Evolutionary conservation across 139 green algal genomes (phyloP).

Genomic region (Gonium pectorale): DNA sequence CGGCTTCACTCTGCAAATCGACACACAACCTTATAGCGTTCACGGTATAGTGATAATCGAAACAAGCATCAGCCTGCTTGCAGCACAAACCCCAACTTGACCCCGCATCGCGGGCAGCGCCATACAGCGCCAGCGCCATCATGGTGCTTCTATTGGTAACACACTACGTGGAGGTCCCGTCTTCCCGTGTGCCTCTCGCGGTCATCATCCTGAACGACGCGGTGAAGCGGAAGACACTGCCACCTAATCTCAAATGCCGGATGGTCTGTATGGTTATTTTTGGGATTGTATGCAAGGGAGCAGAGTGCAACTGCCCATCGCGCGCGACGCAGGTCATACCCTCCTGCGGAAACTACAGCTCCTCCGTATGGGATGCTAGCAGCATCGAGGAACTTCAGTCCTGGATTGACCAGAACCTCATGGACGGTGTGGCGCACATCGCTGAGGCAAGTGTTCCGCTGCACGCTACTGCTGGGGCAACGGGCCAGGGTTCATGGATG

Average conservation of each 20-base stretch:
- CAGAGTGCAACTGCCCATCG: not conserved
- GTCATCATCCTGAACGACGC: slow-evolving; percentile 25
- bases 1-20: too few species aligned
- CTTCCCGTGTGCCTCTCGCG: slow-evolving; percentile 5
- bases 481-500: too few species aligned
- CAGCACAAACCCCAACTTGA: too few species aligned
- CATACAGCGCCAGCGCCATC: not conserved
- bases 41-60: too few species aligned
- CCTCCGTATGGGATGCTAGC: slow-evolving; percentile 13
- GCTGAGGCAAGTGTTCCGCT: slow-evolving; percentile 28
- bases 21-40: too few species aligned
- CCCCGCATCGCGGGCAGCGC: too few species aligned
- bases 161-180: not conserved
- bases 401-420: slow-evolving; percentile 15
- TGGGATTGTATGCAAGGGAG: too few species aligned
- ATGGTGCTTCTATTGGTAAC: slow-evolving; percentile 8
- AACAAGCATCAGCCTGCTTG: too few species aligned
- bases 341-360: not conserved
- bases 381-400: slow-evolving; percentile 19
- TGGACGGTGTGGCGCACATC: not conserved
- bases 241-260: slow-evolving; percentile 5
- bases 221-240: not conserved
- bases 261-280: not conserved
- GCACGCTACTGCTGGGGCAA: too few species aligned
- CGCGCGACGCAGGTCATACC: slow-evolving; percentile 34